Percentiles rank a stretch among this genome's conserved stretches.
Conservation (phyloP, 2,329 filamentous ascomycete genomes). For the Apiospora marii region DNA sequence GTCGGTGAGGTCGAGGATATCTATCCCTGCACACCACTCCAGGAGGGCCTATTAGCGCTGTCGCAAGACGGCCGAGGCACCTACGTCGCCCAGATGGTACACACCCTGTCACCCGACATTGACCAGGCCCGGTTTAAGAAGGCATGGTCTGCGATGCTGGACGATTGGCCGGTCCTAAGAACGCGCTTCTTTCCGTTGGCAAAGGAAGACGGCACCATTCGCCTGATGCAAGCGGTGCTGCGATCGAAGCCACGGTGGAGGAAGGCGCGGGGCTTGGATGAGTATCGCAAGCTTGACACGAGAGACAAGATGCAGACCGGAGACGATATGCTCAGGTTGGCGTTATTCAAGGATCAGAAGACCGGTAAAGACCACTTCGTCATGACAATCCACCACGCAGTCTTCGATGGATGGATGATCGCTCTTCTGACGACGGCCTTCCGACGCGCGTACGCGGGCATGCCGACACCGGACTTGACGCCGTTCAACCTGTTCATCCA, state of each 20-base stretch:
- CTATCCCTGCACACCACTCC: conserved; percentile 41
- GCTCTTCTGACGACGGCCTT: conserved; percentile 16
- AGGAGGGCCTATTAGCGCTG: conserved; percentile 41
- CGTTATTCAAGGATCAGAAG: background rate
- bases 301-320: background rate
- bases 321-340: conserved; percentile 9
- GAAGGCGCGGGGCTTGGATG: background rate
- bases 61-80: conserved; percentile 32
- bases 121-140: conserved; percentile 28
- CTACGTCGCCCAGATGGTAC: conserved; percentile 38
- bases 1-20: conserved; percentile 35
- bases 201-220: background rate
- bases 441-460: background rate
- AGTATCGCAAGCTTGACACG: conserved; percentile 4
- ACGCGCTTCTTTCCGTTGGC: background rate
- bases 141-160: conserved; percentile 27
- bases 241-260: background rate
- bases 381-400: conserved; percentile 26
- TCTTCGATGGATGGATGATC: conserved; percentile 28
- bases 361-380: conserved; percentile 23
- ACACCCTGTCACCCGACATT: conserved; percentile 23
- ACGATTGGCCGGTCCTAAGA: background rate
- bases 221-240: conserved; percentile 2
- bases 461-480: background rate
- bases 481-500: background rate